Evolutionary conservation across 1,284 basidiomycete species (phyloP), one percentile per base, ranked within the genome.

Genomic region (Cryptococcus neoformans): DNA sequence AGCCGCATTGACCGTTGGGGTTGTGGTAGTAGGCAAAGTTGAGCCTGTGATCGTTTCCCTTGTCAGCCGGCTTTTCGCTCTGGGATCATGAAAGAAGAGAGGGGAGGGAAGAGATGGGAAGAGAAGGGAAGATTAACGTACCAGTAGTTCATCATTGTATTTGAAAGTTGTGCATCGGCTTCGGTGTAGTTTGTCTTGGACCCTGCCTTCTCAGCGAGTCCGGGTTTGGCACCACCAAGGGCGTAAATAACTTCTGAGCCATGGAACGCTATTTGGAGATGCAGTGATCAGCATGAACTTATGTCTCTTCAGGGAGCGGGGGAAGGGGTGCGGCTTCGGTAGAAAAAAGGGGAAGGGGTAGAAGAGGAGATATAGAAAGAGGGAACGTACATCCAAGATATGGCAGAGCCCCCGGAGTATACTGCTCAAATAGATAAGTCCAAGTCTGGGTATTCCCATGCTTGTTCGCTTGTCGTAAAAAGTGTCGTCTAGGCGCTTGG

Each of bases 21-120:
- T 74, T 62, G 48, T 62, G 58, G 64, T 67, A 63, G 58, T 71
- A 70, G 16, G 65, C 72, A 60, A 77, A 77, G 64, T 75, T 76
- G 61, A 74, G 53, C 70, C 70, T 73, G 55, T 36, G 5, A 16
- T 14, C 4, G 28, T 11, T 21, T 28, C 5, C 12, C 38, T 14
- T 45, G 10, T 36, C 10, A 28, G 16, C 14, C 11, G 37, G 8
- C 54, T 39, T 28, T 28, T 28, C 3, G 4, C 28, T 28, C 28
- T 4, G 3, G 28, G 28, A 4, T 4, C 12, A 16, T 5, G 40
- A 12, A 5, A 16, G 40, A 16, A 16, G 40, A 28, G 28, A 28
- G 57, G 45, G 34, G 10, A 16, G 12, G 6, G 4, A 14, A 10
- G 35, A 49, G 5, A 44, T 21, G 4, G 14, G 14, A 1, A 6